Conservation (phyloP, 2,329 filamentous ascomycete genomes). For the Aspergillus phoenicis region DNA sequence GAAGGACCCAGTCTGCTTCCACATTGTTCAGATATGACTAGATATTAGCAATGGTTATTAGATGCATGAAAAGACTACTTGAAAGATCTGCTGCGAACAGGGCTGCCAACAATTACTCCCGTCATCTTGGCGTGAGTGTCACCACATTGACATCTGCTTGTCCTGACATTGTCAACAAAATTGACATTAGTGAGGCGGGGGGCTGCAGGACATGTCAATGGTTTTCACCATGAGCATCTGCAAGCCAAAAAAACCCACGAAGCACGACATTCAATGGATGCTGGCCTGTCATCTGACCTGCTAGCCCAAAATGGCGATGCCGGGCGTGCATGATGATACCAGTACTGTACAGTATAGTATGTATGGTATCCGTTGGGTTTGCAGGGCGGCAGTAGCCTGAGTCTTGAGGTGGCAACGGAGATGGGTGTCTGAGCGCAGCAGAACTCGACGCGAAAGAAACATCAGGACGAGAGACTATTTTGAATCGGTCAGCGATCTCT, state of each 20-base stretch:
- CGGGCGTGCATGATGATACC: background rate
- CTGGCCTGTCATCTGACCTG: background rate
- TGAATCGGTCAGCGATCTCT: no score
- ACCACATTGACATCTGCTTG: background rate
- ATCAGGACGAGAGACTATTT: no score
- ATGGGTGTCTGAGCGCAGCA: background rate
- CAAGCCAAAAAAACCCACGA: background rate
- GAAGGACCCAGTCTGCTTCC: background rate
- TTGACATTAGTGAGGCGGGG: background rate
- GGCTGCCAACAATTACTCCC: background rate
- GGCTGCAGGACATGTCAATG: background rate
- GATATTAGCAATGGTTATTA: background rate
- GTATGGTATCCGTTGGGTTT: background rate
- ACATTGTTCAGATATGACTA: background rate
- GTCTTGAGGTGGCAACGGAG: background rate
- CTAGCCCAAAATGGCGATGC: slow-evolving; percentile 5
- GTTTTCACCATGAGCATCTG: background rate
- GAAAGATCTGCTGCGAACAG: background rate
- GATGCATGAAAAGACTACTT: background rate
- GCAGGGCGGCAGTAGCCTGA: background rate
- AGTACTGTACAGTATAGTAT: background rate
- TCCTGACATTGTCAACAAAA: background rate
- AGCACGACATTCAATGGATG: background rate
- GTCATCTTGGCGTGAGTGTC: background rate
- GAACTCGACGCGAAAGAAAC: background rate